A percentile compares a stretch with the other conserved stretches of the same genome.
Conservation (phyloP, 345 rosid genomes). For the Noccaea bulbosa region DNA sequence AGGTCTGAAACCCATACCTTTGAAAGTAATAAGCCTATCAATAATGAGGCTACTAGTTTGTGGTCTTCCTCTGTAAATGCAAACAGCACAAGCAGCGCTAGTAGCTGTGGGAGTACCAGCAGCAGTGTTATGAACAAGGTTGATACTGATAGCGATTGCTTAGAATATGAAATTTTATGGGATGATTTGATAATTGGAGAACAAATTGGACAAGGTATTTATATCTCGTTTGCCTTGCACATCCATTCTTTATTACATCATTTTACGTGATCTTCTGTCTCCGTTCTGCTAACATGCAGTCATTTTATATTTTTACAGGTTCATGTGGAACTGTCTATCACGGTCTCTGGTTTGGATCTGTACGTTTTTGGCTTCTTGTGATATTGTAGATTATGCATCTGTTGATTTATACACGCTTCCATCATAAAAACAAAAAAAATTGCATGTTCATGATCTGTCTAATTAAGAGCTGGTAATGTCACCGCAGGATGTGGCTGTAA, state of each 20-base stretch:
- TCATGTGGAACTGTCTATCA: conserved; percentile 98
- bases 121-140: conserved; percentile 75
- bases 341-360: conserved; percentile 99
- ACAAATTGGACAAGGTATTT: conserved; percentile 89
- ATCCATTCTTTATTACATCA: conserved; percentile 12
- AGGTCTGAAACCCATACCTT: conserved; percentile 53
- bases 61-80: conserved; percentile 80
- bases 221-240: conserved; percentile 10
- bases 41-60: conserved; percentile 72
- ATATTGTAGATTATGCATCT: conserved; percentile 28
- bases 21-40: conserved; percentile 57
- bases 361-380: conserved; percentile 62
- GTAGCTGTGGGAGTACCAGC: conserved; percentile 91
- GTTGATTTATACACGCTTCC: conserved; percentile 34
- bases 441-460: conserved; percentile 23
- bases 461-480: conserved; percentile 36
- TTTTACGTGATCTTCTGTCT: conserved; percentile 38
- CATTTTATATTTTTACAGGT: conserved; percentile 56
- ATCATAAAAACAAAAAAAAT: neutral
- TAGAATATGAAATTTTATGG: conserved; percentile 92
- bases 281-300: conserved; percentile 22
- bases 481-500: conserved; percentile 95
- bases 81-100: conserved; percentile 88
- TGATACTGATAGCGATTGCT: conserved; percentile 73
- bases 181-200: conserved; percentile 88